phyloP scores from a whole-genome alignment of 495 filamentous ascomycete genomes.

The Hyaloscypha finlandica region DNA sequence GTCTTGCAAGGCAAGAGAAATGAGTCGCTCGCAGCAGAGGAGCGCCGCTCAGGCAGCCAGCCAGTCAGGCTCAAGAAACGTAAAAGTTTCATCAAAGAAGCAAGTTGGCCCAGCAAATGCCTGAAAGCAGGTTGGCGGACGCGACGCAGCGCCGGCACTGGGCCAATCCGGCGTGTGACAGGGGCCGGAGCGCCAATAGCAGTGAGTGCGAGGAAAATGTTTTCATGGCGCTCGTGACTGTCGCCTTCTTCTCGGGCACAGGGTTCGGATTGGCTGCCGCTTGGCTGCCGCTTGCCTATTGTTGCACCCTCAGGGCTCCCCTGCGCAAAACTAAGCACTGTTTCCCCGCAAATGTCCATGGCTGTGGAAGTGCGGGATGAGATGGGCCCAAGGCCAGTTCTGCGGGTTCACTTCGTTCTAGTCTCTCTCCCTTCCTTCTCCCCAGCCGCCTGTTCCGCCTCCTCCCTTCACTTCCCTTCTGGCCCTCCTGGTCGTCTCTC shows the following conservation, averaged over 20 bases:
- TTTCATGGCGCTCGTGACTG: conserved; percentile 24
- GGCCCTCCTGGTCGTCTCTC: too few relatives aligned
- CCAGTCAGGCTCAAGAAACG: conserved; percentile 32
- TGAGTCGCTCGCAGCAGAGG: neutral
- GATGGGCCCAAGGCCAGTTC: conserved; percentile 15
- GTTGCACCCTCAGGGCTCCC: conserved; percentile 9
- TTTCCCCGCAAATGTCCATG: conserved; percentile 22
- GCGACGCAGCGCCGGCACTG: neutral
- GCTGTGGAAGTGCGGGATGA: conserved; percentile 20
- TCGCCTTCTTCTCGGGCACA: neutral
- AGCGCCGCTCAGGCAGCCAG: neutral
- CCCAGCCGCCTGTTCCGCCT: neutral
- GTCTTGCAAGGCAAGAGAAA: neutral
- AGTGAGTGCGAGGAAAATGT: neutral
- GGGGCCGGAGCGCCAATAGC: neutral
- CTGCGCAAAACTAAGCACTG: conserved; percentile 2
- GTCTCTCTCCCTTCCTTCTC: neutral
- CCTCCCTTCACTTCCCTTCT: neutral
- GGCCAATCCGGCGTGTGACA: conserved; percentile 6
- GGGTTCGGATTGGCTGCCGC: conserved; percentile 13
- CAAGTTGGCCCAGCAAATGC: conserved; percentile 25
- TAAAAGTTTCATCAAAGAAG: conserved; percentile 31
- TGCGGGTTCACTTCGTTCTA: conserved; percentile 5
- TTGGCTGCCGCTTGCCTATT: conserved; percentile 4
- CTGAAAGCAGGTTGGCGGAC: conserved; percentile 16